phyloP scores from a whole-genome alignment of 495 filamentous ascomycete species.

The Tuber aestivum region DNA sequence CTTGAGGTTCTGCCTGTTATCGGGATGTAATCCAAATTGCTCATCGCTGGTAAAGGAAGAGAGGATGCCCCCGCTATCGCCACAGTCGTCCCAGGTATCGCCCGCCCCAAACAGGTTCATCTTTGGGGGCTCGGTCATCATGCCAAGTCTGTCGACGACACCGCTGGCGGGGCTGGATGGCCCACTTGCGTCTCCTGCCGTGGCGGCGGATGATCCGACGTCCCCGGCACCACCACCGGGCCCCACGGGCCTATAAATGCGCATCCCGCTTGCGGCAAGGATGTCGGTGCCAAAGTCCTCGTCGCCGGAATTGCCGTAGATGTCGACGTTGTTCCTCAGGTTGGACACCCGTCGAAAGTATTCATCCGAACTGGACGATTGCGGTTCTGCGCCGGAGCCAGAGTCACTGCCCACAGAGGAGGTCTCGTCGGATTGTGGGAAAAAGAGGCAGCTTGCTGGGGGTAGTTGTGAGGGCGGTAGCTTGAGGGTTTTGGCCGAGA shows the following conservation, averaged over 20 bases:
- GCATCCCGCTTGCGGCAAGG: constrained; percentile 23
- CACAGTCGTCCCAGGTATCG: constrained; percentile 20
- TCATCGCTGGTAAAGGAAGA: constrained; percentile 27
- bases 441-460: constrained; percentile 38
- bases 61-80: constrained; percentile 25
- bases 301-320: constrained; percentile 31
- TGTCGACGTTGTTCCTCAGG: constrained; percentile 12
- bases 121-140: constrained; percentile 7
- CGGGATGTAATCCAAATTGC: constrained; percentile 19
- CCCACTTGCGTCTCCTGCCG: constrained; percentile 36
- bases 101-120: constrained; percentile 19
- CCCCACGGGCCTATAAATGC: constrained; percentile 17
- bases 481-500: constrained; percentile 32
- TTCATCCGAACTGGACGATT: constrained; percentile 35
- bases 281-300: constrained; percentile 18
- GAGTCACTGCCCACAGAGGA: constrained; percentile 39
- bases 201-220: constrained; percentile 36
- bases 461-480: constrained; percentile 38
- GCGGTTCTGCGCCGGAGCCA: constrained; percentile 29
- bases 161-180: constrained; percentile 19
- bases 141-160: constrained; percentile 5
- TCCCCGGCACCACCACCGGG: constrained; percentile 13
- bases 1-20: constrained; percentile 30
- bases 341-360: constrained; percentile 22
- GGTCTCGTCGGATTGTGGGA: constrained; percentile 37